Evolutionary conservation across 1,139 yeast genomes (phyloP).

Genomic region (Casaregolazyma lundiana): DNA sequence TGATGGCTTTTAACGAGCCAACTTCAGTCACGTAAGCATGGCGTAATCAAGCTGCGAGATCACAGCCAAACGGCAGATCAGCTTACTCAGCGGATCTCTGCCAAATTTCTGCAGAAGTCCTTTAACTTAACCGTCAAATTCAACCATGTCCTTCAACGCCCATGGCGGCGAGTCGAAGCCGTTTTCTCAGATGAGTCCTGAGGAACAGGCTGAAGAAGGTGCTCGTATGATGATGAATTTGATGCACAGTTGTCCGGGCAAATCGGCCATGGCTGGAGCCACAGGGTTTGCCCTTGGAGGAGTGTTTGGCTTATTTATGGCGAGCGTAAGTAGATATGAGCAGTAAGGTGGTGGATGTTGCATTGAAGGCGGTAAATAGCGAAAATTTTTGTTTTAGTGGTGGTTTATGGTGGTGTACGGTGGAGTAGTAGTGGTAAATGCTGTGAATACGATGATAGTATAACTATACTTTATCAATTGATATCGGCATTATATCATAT

Average conservation of each 20-base stretch:
- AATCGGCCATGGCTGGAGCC: constrained; percentile 85
- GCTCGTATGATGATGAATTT: constrained; percentile 78
- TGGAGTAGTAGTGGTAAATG: no score
- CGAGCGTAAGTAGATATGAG: constrained; percentile 50
- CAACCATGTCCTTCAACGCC: constrained; percentile 1
- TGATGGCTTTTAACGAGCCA: not conserved
- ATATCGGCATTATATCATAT: no score
- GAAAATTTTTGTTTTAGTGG: no score
- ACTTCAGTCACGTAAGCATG: not conserved
- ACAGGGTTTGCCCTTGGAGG: constrained; percentile 96
- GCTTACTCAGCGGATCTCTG: no score
- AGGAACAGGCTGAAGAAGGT: constrained; percentile 89
- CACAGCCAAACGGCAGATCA: no score
- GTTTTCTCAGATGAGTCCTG: constrained; percentile 72
- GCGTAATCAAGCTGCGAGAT: not conserved
- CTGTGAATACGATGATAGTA: no score
- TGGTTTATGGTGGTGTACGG: no score
- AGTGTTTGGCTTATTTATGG: constrained; percentile 94
- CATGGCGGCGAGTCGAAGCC: constrained; percentile 23
- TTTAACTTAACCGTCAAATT: not conserved
- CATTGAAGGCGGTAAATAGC: no score
- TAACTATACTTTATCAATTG: no score
- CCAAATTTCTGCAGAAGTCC: no score
- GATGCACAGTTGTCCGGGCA: constrained; percentile 95
- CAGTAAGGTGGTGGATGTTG: not conserved